Conservation (phyloP, 1,139 yeast species). For the Blastobotrys arbuscula region DNA sequence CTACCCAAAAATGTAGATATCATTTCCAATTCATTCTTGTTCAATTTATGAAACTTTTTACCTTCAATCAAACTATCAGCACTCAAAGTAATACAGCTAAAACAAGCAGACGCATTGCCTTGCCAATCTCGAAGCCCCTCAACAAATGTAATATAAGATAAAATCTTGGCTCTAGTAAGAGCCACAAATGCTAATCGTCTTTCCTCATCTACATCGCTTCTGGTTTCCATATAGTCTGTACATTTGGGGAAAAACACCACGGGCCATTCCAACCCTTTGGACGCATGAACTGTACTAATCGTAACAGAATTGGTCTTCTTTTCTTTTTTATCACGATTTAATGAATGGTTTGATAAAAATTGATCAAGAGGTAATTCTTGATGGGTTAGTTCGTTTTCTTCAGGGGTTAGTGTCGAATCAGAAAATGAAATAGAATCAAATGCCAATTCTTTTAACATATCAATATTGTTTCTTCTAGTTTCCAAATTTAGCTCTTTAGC, state of each 20-base stretch:
- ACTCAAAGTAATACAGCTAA: background rate
- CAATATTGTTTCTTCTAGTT: background rate
- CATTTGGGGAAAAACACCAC: conserved; percentile 59
- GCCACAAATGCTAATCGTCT: conserved; percentile 85
- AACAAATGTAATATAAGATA: conserved; percentile 29
- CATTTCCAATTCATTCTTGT: background rate
- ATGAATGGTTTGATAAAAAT: conserved; percentile 56
- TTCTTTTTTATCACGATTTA: conserved; percentile 36
- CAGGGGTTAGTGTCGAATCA: background rate
- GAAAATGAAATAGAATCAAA: background rate
- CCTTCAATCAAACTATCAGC: background rate
- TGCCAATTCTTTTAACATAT: background rate
- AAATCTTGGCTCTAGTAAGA: conserved; percentile 67
- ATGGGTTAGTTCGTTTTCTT: background rate
- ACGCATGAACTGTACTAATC: conserved; percentile 78
- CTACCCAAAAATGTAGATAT: background rate
- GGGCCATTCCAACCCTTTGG: conserved; percentile 96
- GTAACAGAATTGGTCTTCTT: conserved; percentile 31
- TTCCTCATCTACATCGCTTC: conserved; percentile 42
- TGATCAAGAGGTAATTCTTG: conserved; percentile 36
- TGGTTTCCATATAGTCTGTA: conserved; percentile 34
- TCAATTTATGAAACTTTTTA: background rate
- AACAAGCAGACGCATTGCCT: background rate
- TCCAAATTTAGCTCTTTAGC: background rate
- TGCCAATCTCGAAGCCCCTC: background rate